Evolutionary conservation across 23 red algal genomes (phyloP).

Genomic region (Gracilaria caudata): DNA sequence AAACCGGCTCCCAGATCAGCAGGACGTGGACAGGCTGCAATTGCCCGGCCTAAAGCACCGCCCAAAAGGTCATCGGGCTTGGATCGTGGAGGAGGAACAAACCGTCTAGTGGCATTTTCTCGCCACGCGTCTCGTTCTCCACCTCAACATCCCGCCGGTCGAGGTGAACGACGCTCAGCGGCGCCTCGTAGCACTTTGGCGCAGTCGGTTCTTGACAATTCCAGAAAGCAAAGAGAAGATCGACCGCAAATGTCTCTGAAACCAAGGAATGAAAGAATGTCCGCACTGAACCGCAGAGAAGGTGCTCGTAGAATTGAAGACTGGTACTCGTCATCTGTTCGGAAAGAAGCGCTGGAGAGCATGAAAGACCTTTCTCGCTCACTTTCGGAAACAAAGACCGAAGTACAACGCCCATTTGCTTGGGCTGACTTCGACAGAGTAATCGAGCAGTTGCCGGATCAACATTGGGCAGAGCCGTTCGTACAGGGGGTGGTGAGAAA

Average conservation of each 20-base stretch:
- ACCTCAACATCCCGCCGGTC: background rate
- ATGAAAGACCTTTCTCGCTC: conserved; percentile 33
- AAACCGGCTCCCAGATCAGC: background rate
- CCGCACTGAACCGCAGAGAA: background rate
- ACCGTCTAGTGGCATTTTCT: background rate
- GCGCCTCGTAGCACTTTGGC: conserved; percentile 20
- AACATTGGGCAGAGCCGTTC: conserved; percentile 57
- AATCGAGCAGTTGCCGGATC: conserved; percentile 26
- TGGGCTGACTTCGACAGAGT: conserved; percentile 42
- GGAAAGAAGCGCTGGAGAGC: conserved; percentile 30
- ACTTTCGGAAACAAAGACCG: background rate
- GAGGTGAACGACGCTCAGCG: background rate
- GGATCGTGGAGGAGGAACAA: background rate
- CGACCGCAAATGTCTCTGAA: background rate
- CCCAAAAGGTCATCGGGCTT: background rate
- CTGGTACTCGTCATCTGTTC: conserved; percentile 35
- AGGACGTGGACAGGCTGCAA: background rate
- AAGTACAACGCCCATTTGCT: conserved; percentile 23
- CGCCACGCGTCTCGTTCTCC: background rate
- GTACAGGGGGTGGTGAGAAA: conserved; percentile 31
- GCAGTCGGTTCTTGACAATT: conserved; percentile 9
- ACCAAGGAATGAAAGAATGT: background rate
- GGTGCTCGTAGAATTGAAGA: conserved; percentile 24
- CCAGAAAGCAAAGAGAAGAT: background rate
- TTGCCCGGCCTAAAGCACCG: background rate